phyloP scores from a whole-genome alignment of 2,329 filamentous ascomycete species.

The Teratosphaeria gauchensis region DNA sequence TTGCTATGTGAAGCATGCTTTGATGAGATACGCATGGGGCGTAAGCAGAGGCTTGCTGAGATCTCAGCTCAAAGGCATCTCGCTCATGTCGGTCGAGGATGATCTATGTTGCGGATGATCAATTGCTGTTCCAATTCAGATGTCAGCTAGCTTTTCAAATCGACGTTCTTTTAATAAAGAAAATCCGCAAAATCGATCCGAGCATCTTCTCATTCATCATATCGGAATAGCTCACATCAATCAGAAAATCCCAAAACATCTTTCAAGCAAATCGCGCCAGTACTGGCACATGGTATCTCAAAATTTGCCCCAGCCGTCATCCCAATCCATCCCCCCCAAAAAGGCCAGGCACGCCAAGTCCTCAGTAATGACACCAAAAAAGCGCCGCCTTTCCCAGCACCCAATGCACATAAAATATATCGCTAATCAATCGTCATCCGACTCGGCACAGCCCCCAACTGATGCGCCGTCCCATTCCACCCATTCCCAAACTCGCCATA shows the following conservation, averaged over 20 bases:
- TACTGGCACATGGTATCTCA: neutral
- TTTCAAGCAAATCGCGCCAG: neutral
- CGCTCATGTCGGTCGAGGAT: too few species aligned
- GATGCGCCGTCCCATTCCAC: neutral
- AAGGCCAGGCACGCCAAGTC: neutral
- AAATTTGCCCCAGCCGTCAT: neutral
- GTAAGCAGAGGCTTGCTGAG: too few species aligned
- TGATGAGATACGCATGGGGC: too few species aligned
- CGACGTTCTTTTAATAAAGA: too few species aligned
- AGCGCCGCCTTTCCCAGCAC: neutral
- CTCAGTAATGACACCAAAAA: too few species aligned
- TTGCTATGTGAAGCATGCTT: too few species aligned
- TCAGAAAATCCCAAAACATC: neutral
- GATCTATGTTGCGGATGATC: too few species aligned
- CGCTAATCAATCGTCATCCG: constrained; percentile 6
- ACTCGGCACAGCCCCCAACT: constrained; percentile 1
- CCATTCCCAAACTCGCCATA: constrained; percentile 1
- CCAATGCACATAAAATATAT: too few species aligned
- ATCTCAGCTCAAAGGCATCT: too few species aligned
- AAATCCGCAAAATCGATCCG: too few species aligned
- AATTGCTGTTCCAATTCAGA: too few species aligned
- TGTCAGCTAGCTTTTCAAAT: too few species aligned
- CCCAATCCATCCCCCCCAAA: neutral
- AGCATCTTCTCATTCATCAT: neutral
- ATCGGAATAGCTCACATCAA: neutral